Conservation (phyloP, 371 early-diverging fungal species). For the Mortierella sp. region DNA sequence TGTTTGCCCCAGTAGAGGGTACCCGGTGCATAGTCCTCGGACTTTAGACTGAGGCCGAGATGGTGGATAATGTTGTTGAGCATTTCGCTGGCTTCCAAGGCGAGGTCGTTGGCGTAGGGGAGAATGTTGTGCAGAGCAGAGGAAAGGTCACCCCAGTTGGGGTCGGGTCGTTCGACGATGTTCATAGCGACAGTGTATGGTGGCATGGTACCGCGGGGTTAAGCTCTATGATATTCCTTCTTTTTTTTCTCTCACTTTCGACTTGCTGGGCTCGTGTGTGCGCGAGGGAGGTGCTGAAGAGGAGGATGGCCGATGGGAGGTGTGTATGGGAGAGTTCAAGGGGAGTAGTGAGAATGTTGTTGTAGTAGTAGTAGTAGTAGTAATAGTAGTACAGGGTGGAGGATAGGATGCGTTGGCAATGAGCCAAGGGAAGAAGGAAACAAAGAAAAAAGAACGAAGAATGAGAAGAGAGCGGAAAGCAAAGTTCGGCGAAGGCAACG, state of each 20-base stretch:
- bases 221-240: not conserved
- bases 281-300: not conserved
- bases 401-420: not conserved
- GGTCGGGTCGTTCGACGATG: constrained; percentile 26
- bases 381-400: not conserved
- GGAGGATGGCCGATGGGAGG: not conserved
- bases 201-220: constrained; percentile 6
- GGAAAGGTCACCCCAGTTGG: constrained; percentile 48
- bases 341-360: not conserved
- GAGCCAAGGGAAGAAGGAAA: not conserved
- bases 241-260: not conserved
- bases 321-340: not conserved
- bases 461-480: not conserved
- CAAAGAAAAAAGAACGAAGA: not conserved
- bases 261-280: not conserved
- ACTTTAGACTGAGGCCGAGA: constrained; percentile 64
- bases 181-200: constrained; percentile 20
- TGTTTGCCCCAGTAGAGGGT: constrained; percentile 70
- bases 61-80: constrained; percentile 67
- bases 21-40: constrained; percentile 74
- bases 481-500: not conserved
- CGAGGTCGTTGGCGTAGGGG: constrained; percentile 69
- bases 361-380: not conserved
- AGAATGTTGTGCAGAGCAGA: constrained; percentile 49
- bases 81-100: constrained; percentile 69